Base-by-base conservation (phyloP, 108 stramenopile genomes). In the Mediolabrus comicus region DNA sequence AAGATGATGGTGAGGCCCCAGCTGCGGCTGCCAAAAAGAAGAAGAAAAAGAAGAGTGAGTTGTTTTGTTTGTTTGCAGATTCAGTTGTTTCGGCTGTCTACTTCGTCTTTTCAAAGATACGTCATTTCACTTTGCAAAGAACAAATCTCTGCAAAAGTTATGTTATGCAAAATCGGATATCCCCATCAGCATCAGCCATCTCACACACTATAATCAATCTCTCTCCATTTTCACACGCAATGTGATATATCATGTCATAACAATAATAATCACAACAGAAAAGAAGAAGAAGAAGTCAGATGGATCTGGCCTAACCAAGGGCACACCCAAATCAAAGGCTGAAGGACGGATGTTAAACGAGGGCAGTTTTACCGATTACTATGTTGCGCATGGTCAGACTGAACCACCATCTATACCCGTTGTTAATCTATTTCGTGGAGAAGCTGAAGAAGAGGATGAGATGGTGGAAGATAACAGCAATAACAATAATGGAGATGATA, bases 341-440 rank as follows among this genome's bases (percentile, higher is more conserved):
- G 87, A 89, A 13, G 81, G 84, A 34, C 74, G 77, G 6, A 87
- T 95, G 51, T 78, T 94, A 29, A 83, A 88, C 52, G 88, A 83
- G 3, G 95, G 85, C 7, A 84, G 84, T 60, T 97, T 92, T 72
- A 95, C 94, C 1, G 97, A 99, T 64, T 97, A 90, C 75, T 96
- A 97, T 65, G 87, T 92, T 22, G 79, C 87, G 38, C 84, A 95
- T 53, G 98, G 97, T 12, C 99, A 99, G 84, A 98, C 99, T 0
- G 88, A 96, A 25, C 97, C 97, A 17, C 99, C 99, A 10, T 87
- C 99, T 39, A 96, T 96, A 49, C 97, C 97, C 9, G 88, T 91
- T 0, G 77, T 61, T 4, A 64, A 87, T 7, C 72, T 95, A 30
- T 95, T 92, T 53, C 52, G 62, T 9, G 46, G 28, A 24, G 34